Evolutionary conservation across 139 green algal genomes (phyloP).

Genomic region (Haematococcus sp.): DNA sequence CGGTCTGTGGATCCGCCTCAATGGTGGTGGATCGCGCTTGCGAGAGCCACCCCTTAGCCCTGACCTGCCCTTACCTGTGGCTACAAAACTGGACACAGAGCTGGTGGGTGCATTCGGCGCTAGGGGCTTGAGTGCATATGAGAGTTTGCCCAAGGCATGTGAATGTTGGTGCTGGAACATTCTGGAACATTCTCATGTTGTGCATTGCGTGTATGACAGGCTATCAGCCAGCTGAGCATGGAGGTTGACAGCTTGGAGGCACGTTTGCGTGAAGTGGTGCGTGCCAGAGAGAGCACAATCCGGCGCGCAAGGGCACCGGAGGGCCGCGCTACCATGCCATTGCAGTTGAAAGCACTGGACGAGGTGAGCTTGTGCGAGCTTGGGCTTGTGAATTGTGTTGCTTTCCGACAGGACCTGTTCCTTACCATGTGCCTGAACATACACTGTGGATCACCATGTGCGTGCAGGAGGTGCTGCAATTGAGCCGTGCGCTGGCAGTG

Average conservation of each 20-base stretch:
- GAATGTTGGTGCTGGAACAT: too few species aligned
- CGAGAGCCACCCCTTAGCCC: constrained; percentile 12
- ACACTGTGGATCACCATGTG: constrained; percentile 8
- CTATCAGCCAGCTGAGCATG: constrained; percentile 48
- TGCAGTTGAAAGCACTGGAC: constrained; percentile 8
- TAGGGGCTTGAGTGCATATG: background rate
- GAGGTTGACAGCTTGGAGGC: constrained; percentile 77
- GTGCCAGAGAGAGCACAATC: constrained; percentile 66
- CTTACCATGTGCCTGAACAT: background rate
- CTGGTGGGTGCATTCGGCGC: constrained; percentile 28
- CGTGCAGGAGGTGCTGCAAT: constrained; percentile 58
- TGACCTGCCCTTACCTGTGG: constrained; percentile 54
- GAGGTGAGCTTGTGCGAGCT: background rate
- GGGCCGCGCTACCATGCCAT: constrained; percentile 18
- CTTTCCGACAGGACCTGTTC: background rate
- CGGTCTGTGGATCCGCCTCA: constrained; percentile 79
- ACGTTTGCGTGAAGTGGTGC: constrained; percentile 70
- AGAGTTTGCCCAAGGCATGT: background rate
- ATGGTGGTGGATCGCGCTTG: constrained; percentile 44
- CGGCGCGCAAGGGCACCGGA: constrained; percentile 21
- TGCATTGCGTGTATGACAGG: constrained; percentile 16
- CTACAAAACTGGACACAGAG: constrained; percentile 41
- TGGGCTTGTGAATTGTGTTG: constrained; percentile 11
- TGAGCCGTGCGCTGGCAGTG: constrained; percentile 60
- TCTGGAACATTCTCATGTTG: too few species aligned